Conservation (phyloP, 2,329 filamentous ascomycete genomes). For the Coniella lustricola region DNA sequence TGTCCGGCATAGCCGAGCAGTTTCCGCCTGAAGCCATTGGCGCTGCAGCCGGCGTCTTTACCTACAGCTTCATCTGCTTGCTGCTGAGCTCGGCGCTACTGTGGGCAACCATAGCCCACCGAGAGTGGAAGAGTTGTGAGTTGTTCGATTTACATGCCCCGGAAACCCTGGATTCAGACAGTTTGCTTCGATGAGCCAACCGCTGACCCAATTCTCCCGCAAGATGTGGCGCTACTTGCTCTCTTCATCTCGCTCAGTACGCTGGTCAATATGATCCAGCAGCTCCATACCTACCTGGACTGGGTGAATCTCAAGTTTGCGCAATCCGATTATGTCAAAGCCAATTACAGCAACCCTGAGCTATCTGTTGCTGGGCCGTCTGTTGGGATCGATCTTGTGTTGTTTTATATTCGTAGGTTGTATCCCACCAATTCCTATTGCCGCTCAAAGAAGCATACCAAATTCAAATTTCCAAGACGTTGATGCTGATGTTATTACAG, state of each 20-base stretch:
- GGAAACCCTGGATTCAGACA: too few species aligned
- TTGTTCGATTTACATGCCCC: not conserved
- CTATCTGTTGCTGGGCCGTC: conserved; percentile 36
- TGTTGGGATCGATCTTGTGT: conserved; percentile 31
- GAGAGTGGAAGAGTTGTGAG: conserved; percentile 35
- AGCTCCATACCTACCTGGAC: conserved; percentile 32
- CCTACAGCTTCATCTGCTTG: conserved; percentile 12
- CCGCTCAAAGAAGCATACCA: too few species aligned
- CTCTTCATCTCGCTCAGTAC: conserved; percentile 30
- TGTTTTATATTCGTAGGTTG: conserved; percentile 42
- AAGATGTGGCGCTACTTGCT: conserved; percentile 35
- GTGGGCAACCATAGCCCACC: conserved; percentile 13
- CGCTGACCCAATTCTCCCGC: not conserved
- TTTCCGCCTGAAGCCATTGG: conserved; percentile 10
- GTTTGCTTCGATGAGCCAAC: conserved; percentile 5
- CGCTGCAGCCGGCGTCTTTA: conserved; percentile 11
- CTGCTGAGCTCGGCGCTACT: conserved; percentile 7
- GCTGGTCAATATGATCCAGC: conserved; percentile 33
- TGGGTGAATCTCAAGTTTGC: conserved; percentile 34
- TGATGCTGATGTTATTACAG: conserved; percentile 29
- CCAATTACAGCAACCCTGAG: conserved; percentile 31
- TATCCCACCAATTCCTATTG: too few species aligned
- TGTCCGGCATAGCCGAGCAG: conserved; percentile 10
- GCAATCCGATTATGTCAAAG: conserved; percentile 30
- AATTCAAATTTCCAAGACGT: too few species aligned